phyloP scores from a whole-genome alignment of 495 filamentous ascomycete species.

The Neurospora tetraspora region DNA sequence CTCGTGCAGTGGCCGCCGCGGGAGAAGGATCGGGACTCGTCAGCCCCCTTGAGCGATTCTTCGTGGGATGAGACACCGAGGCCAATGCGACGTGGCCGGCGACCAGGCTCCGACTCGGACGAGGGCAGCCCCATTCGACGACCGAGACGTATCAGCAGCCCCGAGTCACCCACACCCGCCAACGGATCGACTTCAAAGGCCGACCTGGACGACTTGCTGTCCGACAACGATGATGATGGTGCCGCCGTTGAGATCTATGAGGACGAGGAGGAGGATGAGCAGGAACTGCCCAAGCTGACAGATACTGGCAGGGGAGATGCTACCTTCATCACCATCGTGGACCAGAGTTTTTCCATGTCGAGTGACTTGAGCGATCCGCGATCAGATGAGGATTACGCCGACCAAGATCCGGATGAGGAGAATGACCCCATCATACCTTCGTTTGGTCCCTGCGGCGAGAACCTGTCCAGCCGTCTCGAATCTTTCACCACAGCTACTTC shows the following conservation, averaged over 20 bases:
- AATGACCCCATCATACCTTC: conserved; percentile 87
- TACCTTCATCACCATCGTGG: conserved; percentile 27
- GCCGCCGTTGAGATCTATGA: conserved; percentile 44
- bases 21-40: conserved; percentile 48
- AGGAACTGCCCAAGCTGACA: conserved; percentile 22
- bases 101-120: conserved; percentile 21
- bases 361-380: conserved; percentile 54
- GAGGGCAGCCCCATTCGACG: conserved; percentile 60
- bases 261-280: conserved; percentile 40
- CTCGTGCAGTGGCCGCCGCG: conserved; percentile 74
- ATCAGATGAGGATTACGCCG: conserved; percentile 47
- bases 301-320: conserved; percentile 6
- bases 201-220: conserved; percentile 21
- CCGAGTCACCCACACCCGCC: conserved; percentile 65
- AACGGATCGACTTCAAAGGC: conserved; percentile 19
- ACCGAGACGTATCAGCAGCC: conserved; percentile 51
- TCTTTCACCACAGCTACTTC: conserved; percentile 53
- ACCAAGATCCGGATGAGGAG: conserved; percentile 67
- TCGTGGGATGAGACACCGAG: conserved; percentile 56
- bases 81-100: conserved; percentile 6
- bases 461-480: conserved; percentile 67
- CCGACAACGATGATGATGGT: conserved; percentile 14
- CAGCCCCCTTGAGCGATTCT: conserved; percentile 54
- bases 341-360: conserved; percentile 31
- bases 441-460: conserved; percentile 79